Evolutionary conservation across 73 alveolate genomes (phyloP).

Genomic region (Paramecium octaurelia): DNA sequence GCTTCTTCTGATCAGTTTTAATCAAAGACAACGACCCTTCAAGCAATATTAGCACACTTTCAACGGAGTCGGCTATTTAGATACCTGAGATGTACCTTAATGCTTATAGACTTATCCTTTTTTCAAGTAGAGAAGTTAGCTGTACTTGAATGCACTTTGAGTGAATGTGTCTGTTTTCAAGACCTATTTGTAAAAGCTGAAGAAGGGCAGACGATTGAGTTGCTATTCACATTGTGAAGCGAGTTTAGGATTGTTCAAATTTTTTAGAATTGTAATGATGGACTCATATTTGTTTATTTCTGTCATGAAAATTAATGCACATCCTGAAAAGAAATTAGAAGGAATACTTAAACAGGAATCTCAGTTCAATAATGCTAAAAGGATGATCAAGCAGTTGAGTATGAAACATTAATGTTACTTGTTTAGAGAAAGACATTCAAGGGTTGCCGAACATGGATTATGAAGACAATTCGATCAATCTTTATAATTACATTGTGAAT

Average conservation of each 20-base stretch:
- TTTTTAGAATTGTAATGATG: background rate
- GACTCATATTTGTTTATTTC: background rate
- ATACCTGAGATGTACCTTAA: background rate
- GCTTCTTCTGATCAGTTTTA: background rate
- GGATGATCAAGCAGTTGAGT: background rate
- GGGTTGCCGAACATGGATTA: background rate
- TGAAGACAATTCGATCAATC: background rate
- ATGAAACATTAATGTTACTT: background rate
- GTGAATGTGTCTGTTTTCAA: background rate
- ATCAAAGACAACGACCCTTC: background rate
- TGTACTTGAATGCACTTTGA: background rate
- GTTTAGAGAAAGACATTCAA: background rate
- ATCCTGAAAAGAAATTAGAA: background rate
- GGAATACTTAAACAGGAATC: background rate
- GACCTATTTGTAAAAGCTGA: background rate
- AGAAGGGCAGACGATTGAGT: background rate
- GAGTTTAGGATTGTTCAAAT: background rate
- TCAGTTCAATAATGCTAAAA: background rate
- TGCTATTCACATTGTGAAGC: background rate
- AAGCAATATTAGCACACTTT: background rate
- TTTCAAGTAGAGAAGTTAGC: background rate
- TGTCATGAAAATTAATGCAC: constrained; percentile 16
- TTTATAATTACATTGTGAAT: background rate
- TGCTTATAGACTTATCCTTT: constrained; percentile 22
- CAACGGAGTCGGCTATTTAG: background rate